Base-by-base conservation (phyloP, 306 rosid species). In the Carpinus viminea region DNA sequence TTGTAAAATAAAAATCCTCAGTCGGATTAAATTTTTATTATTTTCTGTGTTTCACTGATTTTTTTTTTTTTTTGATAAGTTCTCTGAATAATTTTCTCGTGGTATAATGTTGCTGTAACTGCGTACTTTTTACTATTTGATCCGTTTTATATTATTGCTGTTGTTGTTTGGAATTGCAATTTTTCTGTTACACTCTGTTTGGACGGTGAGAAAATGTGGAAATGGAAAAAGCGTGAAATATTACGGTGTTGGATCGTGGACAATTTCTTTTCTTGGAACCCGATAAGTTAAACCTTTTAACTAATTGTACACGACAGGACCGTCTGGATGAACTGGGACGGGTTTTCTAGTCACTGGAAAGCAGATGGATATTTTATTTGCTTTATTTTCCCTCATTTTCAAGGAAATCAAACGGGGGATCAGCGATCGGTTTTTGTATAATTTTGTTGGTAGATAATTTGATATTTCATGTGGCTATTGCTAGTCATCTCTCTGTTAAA, bases 161-260 rank as follows among this genome's bases (percentile, higher is more conserved):
- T 50, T 7, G 60, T 55, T 55, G 12, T 59, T 59, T 59, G 36
- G 31, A 59, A 59, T 76, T 65, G 9, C 54, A 45, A 38, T 50
- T 43, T 20, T 7, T 17, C 20, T 51, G 7, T 12, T 73, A 31
- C 56, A 28, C 57, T 53, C 71, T 76, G 77, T 85, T 80, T 80
- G 55, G 26, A 66, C 72, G 56, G 18, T 46, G 41, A 76, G 74
- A 46, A 75, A 69, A 28, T 50, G 80, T 4, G 20, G 53, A 31
- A 20, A 50, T 26, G 74, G 54, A 24, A 69, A 34, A 70, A 34
- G 62, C 43, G 7, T 8, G 56, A 62, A 56, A 46, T 8, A 50
- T 45, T 51, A n/a, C 17, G 28, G 69, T 76, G 43, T 81, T 76
- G 31, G 28, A n/a, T 73, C 66, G 59, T 72, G 21, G 73, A 74